Base-by-base conservation (phyloP, 2,329 filamentous ascomycete species). In the Mariannaea elegans region DNA sequence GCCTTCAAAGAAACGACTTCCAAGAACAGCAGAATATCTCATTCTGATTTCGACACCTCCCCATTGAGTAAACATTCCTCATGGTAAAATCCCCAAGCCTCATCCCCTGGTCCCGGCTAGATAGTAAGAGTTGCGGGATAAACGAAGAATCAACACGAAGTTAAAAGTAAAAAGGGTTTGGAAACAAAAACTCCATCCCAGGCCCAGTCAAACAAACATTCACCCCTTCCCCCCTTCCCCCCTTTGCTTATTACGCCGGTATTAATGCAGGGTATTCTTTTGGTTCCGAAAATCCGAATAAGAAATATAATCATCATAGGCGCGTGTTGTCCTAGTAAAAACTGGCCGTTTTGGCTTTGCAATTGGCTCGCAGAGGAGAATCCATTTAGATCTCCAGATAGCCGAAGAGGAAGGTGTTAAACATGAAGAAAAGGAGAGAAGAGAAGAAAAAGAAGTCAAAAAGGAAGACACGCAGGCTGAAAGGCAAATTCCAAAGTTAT, bases 201-300 rank as follows among this genome's bases (percentile, higher is more conserved):
- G 57, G 45, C 29, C 59, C 46, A 50, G 32, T 16, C 36, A 31
- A 32, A 49, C 47, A 62, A 50, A 45, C 42, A 60, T n/a, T n/a
- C n/a, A n/a, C n/a, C n/a, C n/a, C n/a, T n/a, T n/a, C n/a, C n/a
- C n/a, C n/a, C n/a, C 52, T 46, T 56, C 58, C 68, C 61, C 56
- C 54, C 55, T 38, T 29, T 65, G 39, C 58, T 55, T 59, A n/a
- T 57, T 66, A 58, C 69, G 69, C 69, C 69, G 48, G 64, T 62
- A 66, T 65, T 56, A 59, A 71, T 71, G 69, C 65, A 66, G 69
- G 69, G 66, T 71, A 71, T 71, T 68, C 69, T 70, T 63, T 59
- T 42, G 23, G 27, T 55, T 39, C 45, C 42, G 29, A 47, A 31
- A 51, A 41, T 14, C 24, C 31, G 24, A 52, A 34, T 19, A 58